Base-by-base conservation (phyloP, 2,329 filamentous ascomycete species). In the Lasiodiplodia citricola region DNA sequence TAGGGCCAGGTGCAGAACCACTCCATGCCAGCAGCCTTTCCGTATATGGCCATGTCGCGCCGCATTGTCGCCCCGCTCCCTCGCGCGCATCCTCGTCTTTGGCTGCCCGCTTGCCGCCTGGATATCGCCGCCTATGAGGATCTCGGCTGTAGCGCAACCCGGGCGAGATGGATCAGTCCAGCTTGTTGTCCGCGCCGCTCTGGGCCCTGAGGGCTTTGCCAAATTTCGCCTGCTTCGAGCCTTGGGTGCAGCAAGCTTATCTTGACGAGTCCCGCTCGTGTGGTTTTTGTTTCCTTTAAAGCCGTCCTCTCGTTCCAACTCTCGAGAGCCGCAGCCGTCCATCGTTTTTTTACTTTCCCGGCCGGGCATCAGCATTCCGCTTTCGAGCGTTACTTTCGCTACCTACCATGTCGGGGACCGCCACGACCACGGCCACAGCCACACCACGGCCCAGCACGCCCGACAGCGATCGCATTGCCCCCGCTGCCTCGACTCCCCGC, bases 381-480 rank as follows among this genome's bases (percentile, higher is more conserved):
- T 55, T 35, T 5, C 21, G 35, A 47, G 18, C 44, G 31, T 7
- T 56, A 7, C 50, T 41, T 35, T 66, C 60, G 44, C 28, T 28
- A 28, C 4, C n/a, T 67, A 67, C 37, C 54, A 67, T 67, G 65
- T 58, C 65, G 16, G 65, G n/a, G 2, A 67, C 68, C 31, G 68
- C 71, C 47, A 70, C 68, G 44, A 70, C 70, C 11, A 77, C 75
- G 21, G 76, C 75, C 57, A 75, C 75, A 57, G 76, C 76, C 57
- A 80, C 79, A 25, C 78, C 78, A 65, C 74, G 78, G 54, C 74
- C 80, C 52, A 76, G 77, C 44, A 82, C 79, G n/a, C 80, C 80
- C 63, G 78, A 80, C n/a, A 76, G 72, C 71, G 77, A 79, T 66
- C 70, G 70, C 37, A 78, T 79, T 62, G 73, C 75, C 65, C 73